Conservation (phyloP, 192 early-diverging fungal genomes). For the Podila clonocystis region DNA sequence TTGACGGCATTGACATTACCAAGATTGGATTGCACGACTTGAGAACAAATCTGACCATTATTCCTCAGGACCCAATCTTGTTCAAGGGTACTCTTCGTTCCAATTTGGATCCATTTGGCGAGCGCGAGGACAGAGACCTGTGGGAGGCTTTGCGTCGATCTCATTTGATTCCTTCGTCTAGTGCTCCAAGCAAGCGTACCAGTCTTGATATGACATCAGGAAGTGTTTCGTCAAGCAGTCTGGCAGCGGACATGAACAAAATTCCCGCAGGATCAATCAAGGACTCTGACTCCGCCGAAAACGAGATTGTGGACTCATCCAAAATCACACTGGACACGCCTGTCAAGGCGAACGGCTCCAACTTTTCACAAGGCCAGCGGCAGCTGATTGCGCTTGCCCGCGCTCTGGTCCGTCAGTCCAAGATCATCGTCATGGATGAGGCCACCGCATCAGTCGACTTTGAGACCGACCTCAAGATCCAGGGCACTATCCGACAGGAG, state of each 20-base stretch:
- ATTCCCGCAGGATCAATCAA: slow-evolving; percentile 17
- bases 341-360: slow-evolving; percentile 81
- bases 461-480: slow-evolving; percentile 86
- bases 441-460: slow-evolving; percentile 93
- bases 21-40: slow-evolving; percentile 65
- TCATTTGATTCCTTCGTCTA: slow-evolving; percentile 69
- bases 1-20: slow-evolving; percentile 65
- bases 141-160: slow-evolving; percentile 82
- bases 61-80: slow-evolving; percentile 81
- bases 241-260: neutral
- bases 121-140: slow-evolving; percentile 77
- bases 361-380: slow-evolving; percentile 79
- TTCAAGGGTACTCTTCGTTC: slow-evolving; percentile 76
- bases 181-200: slow-evolving; percentile 2
- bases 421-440: slow-evolving; percentile 85
- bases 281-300: slow-evolving; percentile 3
- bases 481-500: slow-evolving; percentile 81
- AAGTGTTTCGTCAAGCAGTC: neutral
- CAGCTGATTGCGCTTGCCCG: slow-evolving; percentile 79
- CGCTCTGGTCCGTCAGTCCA: slow-evolving; percentile 69
- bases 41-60: slow-evolving; percentile 66
- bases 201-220: neutral
- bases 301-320: slow-evolving; percentile 24
- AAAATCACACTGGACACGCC: slow-evolving; percentile 68
- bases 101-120: slow-evolving; percentile 89